Conservation (phyloP, 371 early-diverging fungal genomes). For the Choanephora cucurbitarum region DNA sequence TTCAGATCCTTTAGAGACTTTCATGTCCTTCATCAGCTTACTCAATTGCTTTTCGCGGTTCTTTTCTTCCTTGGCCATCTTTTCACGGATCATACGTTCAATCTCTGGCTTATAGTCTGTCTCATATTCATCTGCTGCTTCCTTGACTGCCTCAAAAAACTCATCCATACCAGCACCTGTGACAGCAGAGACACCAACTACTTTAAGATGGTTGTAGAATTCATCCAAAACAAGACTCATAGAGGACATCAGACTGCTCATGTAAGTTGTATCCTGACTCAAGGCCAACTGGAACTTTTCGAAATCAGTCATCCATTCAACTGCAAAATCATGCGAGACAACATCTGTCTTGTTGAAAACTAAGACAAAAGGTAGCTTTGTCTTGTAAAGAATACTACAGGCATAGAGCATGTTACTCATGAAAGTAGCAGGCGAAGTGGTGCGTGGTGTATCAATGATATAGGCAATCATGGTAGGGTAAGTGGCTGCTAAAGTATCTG, state of each 20-base stretch:
- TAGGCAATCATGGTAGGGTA: slow-evolving; percentile 95
- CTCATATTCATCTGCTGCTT: slow-evolving; percentile 85
- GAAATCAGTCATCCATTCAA: slow-evolving; percentile 98
- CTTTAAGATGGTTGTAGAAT: slow-evolving; percentile 91
- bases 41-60: slow-evolving; percentile 54
- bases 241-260: slow-evolving; percentile 91
- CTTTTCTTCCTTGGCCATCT: slow-evolving; percentile 53
- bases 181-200: slow-evolving; percentile 91
- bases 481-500: slow-evolving; percentile 90
- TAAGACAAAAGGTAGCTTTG: slow-evolving; percentile 91
- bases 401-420: slow-evolving; percentile 99
- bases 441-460: slow-evolving; percentile 96
- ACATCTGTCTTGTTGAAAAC: slow-evolving; percentile 99
- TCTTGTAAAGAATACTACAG: slow-evolving; percentile 94
- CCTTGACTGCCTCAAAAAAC: slow-evolving; percentile 85
- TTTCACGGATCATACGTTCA: slow-evolving; percentile 67
- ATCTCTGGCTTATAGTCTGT: slow-evolving; percentile 81
- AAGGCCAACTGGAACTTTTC: slow-evolving; percentile 92
- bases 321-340: slow-evolving; percentile 82
- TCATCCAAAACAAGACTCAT: slow-evolving; percentile 98
- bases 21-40: slow-evolving; percentile 68
- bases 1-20: slow-evolving; percentile 45
- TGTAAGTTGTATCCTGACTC: slow-evolving; percentile 74
- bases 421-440: slow-evolving; percentile 94
- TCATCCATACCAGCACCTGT: slow-evolving; percentile 96